phyloP scores from a whole-genome alignment of 1,284 basidiomycete genomes.

The Pascua guehoae region DNA sequence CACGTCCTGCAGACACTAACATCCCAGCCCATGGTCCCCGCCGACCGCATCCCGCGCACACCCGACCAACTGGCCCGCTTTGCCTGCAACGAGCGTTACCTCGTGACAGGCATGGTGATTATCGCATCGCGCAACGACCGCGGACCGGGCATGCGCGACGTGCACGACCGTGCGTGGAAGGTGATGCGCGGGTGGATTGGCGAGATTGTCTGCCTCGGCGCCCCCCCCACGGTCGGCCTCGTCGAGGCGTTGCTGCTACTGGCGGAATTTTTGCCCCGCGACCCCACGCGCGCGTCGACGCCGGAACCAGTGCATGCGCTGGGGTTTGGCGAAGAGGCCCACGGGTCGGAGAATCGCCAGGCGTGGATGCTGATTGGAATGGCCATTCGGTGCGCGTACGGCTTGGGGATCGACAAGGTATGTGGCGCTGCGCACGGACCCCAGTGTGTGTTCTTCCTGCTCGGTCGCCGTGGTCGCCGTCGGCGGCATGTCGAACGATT shows the following conservation, averaged over 20 bases:
- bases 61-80: constrained; percentile 44
- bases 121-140: constrained; percentile 47
- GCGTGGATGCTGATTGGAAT: constrained; percentile 48
- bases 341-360: constrained; percentile 45
- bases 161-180: constrained; percentile 42
- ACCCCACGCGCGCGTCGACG: constrained; percentile 19
- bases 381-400: constrained; percentile 44
- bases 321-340: constrained; percentile 37
- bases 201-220: constrained; percentile 42
- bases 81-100: constrained; percentile 46
- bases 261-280: constrained; percentile 47
- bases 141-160: constrained; percentile 29
- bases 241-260: constrained; percentile 47
- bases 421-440: neutral
- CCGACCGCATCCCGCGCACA: constrained; percentile 44
- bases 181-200: constrained; percentile 47
- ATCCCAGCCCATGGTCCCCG: constrained; percentile 48
- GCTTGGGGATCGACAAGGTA: constrained; percentile 44
- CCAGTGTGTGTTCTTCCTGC: too few species aligned
- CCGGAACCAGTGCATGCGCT: constrained; percentile 28
- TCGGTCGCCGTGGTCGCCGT: too few species aligned
- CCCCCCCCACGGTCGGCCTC: constrained; percentile 42
- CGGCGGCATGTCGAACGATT: too few species aligned
- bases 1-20: too few species aligned
- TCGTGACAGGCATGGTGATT: constrained; percentile 49